Conservation (phyloP, 208 protist genomes). For the Leishmania tarentolae region DNA sequence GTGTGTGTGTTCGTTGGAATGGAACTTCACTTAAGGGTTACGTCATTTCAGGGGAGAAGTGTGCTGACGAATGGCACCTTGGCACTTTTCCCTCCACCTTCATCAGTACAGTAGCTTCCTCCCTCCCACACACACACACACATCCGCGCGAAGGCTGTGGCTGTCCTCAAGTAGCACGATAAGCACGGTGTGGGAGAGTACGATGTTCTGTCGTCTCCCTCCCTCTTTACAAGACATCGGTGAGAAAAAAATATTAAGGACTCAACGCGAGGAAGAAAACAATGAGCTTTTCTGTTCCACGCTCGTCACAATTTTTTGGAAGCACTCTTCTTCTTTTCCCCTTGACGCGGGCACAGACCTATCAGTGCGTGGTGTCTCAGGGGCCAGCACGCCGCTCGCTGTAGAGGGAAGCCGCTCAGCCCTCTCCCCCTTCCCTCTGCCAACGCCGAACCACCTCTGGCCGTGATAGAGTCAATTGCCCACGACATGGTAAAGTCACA, state of each 20-base stretch:
- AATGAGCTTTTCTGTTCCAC: not conserved
- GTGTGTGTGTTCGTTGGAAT: not conserved
- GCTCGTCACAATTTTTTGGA: not conserved
- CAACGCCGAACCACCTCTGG: not conserved
- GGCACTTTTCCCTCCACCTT: not conserved
- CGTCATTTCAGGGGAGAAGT: not conserved
- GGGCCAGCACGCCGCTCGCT: not conserved
- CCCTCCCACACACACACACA: not conserved
- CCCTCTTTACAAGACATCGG: not conserved
- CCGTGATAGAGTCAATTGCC: not conserved
- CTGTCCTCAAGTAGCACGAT: not conserved
- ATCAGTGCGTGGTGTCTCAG: not conserved
- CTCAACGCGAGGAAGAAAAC: not conserved
- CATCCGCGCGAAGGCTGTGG: not conserved
- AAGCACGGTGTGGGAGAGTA: not conserved
- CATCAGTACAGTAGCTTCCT: not conserved
- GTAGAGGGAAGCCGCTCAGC: not conserved
- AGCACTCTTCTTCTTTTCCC: not conserved
- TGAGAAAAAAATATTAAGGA: not conserved
- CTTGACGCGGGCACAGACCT: not conserved
- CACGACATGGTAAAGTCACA: not conserved
- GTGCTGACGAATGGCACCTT: not conserved
- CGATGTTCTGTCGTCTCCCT: not conserved
- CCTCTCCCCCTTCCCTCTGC: not conserved
- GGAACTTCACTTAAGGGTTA: not conserved